Conservation (phyloP, 164 flowering plant species). For the Pachysandra terminalis region DNA sequence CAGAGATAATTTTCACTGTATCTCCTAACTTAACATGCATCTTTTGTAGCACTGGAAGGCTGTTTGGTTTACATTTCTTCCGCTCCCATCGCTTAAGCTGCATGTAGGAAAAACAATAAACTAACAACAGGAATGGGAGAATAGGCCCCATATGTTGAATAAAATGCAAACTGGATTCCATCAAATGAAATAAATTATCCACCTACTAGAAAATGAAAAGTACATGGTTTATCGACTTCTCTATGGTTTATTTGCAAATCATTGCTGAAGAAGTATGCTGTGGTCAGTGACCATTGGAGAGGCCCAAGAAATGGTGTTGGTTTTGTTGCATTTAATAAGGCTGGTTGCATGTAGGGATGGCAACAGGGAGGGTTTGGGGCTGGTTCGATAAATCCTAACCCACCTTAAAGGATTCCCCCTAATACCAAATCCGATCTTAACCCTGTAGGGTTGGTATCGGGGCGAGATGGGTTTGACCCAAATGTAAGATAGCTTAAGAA, state of each 20-base stretch:
- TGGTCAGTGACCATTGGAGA: too few relatives aligned
- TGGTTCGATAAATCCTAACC: too few relatives aligned
- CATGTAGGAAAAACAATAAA: background rate
- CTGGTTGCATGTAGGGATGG: too few relatives aligned
- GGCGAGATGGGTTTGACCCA: too few relatives aligned
- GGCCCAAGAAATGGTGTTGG: too few relatives aligned
- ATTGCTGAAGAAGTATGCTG: background rate
- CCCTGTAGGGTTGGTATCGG: too few relatives aligned
- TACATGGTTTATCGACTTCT: background rate
- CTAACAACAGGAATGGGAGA: background rate
- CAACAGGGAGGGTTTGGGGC: too few relatives aligned
- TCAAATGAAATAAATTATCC: background rate
- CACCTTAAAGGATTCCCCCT: too few relatives aligned
- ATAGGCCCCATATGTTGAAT: background rate
- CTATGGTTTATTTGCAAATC: background rate
- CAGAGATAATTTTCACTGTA: conserved; percentile 82
- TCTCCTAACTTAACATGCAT: conserved; percentile 97
- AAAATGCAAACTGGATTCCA: too few relatives aligned
- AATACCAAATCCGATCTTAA: too few relatives aligned
- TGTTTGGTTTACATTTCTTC: conserved; percentile 87
- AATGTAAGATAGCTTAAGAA: too few relatives aligned
- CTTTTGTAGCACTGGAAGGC: conserved; percentile 82
- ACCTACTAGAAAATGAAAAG: too few relatives aligned
- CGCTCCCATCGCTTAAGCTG: conserved; percentile 96
- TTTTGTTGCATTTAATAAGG: background rate